A percentile compares a stretch with the other conserved stretches of the same genome.
These are phyloP conservation scores for Xeromyces bisporus DNA, from an alignment of 495 filamentous ascomycete genomes.

Conservation along the genomic window DNA sequence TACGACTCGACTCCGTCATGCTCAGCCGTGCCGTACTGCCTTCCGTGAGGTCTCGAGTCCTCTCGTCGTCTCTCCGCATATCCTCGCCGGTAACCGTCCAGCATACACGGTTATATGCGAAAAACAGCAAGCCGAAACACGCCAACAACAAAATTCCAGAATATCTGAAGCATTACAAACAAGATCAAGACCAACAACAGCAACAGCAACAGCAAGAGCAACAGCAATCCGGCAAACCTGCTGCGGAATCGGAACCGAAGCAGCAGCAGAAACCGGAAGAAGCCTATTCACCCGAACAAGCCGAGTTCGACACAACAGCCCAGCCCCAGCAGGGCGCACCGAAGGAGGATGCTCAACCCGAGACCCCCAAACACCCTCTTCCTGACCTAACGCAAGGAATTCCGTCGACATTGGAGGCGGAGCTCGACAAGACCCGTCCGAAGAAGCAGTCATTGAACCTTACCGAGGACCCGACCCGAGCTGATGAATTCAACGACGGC, in stretches of 20 bases:
- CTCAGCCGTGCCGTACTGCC: conserved; percentile 30
- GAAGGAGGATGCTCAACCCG: neutral
- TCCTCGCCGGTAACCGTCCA: conserved; percentile 15
- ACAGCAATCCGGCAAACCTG: conserved; percentile 8
- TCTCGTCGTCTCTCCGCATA: conserved; percentile 21
- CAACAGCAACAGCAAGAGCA: too few relatives aligned
- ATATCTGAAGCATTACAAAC: conserved; percentile 14
- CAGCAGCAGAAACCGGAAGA: conserved; percentile 8
- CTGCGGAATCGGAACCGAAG: conserved; percentile 4
- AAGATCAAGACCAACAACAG: too few relatives aligned
- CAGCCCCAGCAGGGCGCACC: conserved; percentile 13
- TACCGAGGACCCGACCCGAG: conserved; percentile 37
- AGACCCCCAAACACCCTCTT: conserved; percentile 33
- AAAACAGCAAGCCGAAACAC: conserved; percentile 28
- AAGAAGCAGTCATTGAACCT: conserved; percentile 37
- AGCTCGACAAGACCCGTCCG: conserved; percentile 40
- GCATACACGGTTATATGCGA: conserved; percentile 30
- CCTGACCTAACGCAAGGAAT: conserved; percentile 86
- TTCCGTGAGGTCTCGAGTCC: conserved; percentile 27
- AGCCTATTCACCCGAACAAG: conserved; percentile 24
- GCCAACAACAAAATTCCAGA: conserved; percentile 29
- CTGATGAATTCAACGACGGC: conserved; percentile 29
- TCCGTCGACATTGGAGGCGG: conserved; percentile 60
- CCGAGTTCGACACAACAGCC: conserved; percentile 26
- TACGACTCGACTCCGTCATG: conserved; percentile 15